Conservation (phyloP, 2,329 filamentous ascomycete species). For the Sporothrix inflata region DNA sequence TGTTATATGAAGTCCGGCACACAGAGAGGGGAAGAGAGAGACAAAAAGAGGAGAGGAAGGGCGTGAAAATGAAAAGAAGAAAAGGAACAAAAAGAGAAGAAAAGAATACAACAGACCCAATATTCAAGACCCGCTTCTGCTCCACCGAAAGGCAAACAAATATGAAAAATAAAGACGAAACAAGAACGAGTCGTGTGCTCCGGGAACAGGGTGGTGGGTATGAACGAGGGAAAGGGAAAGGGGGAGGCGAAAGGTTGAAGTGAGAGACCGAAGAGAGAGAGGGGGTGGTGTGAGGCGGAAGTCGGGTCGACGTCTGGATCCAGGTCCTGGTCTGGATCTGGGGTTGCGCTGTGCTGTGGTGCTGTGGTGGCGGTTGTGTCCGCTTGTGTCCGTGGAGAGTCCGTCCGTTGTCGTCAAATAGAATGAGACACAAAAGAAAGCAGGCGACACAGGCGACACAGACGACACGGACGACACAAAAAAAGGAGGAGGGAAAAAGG, state of each 20-base stretch:
- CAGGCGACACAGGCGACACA: neutral
- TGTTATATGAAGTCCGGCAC: neutral
- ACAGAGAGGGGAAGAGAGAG: neutral
- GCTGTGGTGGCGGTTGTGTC: conserved; percentile 9
- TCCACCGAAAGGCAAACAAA: neutral
- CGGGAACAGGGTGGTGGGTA: neutral
- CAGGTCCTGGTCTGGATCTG: neutral
- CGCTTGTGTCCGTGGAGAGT: neutral
- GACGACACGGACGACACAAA: neutral
- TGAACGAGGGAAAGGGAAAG: neutral
- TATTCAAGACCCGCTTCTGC: neutral
- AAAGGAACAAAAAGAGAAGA: neutral
- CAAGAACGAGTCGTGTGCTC: neutral
- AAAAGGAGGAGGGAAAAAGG: neutral
- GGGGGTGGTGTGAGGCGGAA: conserved; percentile 16
- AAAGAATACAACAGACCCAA: neutral
- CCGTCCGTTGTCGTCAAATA: neutral
- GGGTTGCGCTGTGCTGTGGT: neutral
- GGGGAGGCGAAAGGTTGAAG: neutral
- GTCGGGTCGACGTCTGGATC: neutral
- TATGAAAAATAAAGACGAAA: neutral
- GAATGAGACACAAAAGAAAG: neutral
- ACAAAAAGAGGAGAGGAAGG: neutral
- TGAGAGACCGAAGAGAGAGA: neutral
- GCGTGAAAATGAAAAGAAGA: neutral